A percentile compares a stretch with the other conserved stretches of the same genome.
Evolutionary conservation across 495 filamentous ascomycete species (phyloP).

Genomic region (Saxophila tyrrhenica): DNA sequence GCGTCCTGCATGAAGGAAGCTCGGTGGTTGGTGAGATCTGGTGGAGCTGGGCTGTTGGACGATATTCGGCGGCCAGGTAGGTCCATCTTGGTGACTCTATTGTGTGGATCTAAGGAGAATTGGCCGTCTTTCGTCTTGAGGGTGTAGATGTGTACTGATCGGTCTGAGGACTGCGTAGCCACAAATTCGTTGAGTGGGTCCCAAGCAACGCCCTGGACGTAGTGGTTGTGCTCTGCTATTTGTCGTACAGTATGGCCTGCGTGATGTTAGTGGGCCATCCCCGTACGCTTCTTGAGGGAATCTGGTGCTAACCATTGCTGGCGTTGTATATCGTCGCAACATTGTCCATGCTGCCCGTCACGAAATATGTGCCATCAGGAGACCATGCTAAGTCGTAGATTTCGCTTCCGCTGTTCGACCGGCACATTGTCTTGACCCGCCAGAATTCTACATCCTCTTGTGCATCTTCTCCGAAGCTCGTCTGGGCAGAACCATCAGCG

Average conservation of each 20-base stretch:
- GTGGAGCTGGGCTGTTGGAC: constrained; percentile 85
- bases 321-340: constrained; percentile 95
- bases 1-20: constrained; percentile 48
- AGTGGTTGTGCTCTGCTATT: constrained; percentile 98
- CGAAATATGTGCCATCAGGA: constrained; percentile 89
- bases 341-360: constrained; percentile 99
- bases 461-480: constrained; percentile 63
- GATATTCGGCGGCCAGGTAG: constrained; percentile 80
- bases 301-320: not conserved
- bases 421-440: constrained; percentile 94
- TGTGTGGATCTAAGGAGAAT: constrained; percentile 71
- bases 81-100: constrained; percentile 76
- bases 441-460: constrained; percentile 93
- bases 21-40: constrained; percentile 49
- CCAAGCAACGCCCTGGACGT: constrained; percentile 97
- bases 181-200: constrained; percentile 97
- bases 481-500: constrained; percentile 55
- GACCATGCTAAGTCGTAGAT: constrained; percentile 99
- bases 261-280: constrained; percentile 7
- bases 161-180: constrained; percentile 94
- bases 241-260: constrained; percentile 82
- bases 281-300: not conserved
- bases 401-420: constrained; percentile 70
- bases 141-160: constrained; percentile 93
- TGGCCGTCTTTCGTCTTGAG: constrained; percentile 94